Percentiles rank a stretch among this genome's conserved stretches.
Conservation (phyloP, 2,329 filamentous ascomycete genomes). For the Arachnopeziza araneosa region DNA sequence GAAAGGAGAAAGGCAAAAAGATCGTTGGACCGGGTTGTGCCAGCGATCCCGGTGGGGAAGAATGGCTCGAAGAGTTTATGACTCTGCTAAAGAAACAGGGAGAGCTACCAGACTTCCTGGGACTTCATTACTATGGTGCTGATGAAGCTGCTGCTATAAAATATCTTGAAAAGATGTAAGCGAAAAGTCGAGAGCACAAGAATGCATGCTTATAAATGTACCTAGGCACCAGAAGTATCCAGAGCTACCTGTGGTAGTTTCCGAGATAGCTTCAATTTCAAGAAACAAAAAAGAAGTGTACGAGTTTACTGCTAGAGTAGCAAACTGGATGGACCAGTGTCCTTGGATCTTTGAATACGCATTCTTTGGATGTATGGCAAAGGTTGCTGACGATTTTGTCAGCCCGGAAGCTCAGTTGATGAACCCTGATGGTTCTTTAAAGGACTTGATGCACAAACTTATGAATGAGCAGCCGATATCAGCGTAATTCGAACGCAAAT, state of each 20-base stretch:
- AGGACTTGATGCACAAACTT: constrained; percentile 22
- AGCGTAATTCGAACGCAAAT: too few relatives aligned
- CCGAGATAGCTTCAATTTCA: constrained; percentile 38
- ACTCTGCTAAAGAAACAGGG: constrained; percentile 26
- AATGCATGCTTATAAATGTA: neutral
- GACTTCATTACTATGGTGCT: constrained; percentile 39
- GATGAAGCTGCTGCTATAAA: constrained; percentile 31
- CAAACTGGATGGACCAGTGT: constrained; percentile 39
- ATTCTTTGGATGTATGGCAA: constrained; percentile 39
- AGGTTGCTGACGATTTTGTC: constrained; percentile 39
- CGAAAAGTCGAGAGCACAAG: neutral
- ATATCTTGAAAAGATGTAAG: constrained; percentile 34
- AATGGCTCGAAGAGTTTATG: constrained; percentile 40
- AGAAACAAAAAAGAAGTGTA: constrained; percentile 34
- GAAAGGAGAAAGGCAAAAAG: constrained; percentile 31
- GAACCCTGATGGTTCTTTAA: constrained; percentile 37
- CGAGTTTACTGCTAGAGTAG: constrained; percentile 35
- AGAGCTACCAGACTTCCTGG: constrained; percentile 37
- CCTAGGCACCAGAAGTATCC: constrained; percentile 29
- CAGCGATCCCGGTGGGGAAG: constrained; percentile 33
- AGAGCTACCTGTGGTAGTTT: constrained; percentile 33
- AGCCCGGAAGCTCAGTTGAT: constrained; percentile 42
- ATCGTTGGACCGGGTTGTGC: constrained; percentile 37
- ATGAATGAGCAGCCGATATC: too few relatives aligned
- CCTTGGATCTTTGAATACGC: constrained; percentile 40